Evolutionary conservation across 2,329 filamentous ascomycete species (phyloP).

Genomic region (Trichophyton rubrum): DNA sequence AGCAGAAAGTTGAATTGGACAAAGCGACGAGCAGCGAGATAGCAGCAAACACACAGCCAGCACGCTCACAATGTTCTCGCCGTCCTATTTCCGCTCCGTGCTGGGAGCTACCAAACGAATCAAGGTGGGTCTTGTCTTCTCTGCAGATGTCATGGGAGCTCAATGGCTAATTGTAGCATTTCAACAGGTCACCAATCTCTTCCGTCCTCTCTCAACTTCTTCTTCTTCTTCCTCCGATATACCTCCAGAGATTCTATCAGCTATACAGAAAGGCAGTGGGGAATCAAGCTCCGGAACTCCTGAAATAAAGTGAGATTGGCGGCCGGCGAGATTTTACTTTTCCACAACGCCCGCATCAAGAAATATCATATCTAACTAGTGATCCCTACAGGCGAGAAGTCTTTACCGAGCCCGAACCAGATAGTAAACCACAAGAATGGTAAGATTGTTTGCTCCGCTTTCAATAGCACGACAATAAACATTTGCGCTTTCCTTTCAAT

Average conservation of each 20-base stretch:
- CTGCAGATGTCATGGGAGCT: background rate
- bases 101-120: slow-evolving; percentile 10
- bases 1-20: background rate
- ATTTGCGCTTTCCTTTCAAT: background rate
- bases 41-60: background rate
- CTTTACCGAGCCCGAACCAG: background rate
- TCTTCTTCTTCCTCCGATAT: background rate
- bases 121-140: slow-evolving; percentile 6
- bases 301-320: background rate
- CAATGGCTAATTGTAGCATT: background rate
- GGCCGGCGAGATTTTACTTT: too few species aligned
- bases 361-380: background rate
- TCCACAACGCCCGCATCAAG: background rate
- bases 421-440: background rate
- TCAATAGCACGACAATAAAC: background rate
- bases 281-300: background rate
- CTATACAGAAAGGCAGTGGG: background rate
- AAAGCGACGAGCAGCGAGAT: background rate
- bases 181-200: background rate
- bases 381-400: background rate
- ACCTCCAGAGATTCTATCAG: background rate
- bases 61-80: slow-evolving; percentile 11
- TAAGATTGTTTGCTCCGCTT: background rate
- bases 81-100: slow-evolving; percentile 10
- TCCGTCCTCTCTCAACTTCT: background rate